These are phyloP conservation scores for Crithidia expoeki DNA, from an alignment of 208 protist genomes.

Conservation along the genomic window DNA sequence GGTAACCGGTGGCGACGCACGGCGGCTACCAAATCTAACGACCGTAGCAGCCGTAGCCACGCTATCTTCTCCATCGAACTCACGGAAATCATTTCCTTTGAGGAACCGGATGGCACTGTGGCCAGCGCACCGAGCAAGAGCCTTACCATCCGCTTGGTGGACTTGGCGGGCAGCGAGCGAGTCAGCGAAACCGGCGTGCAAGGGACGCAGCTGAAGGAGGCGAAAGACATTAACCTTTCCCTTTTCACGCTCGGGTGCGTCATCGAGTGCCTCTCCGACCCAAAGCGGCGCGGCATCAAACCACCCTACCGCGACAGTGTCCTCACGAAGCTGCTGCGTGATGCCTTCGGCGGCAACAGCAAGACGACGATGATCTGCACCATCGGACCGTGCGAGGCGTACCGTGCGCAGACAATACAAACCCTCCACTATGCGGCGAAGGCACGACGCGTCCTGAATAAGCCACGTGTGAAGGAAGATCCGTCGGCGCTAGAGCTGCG, in stretches of 20 bases:
- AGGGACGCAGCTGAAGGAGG: conserved; percentile 85
- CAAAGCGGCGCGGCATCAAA: conserved; percentile 62
- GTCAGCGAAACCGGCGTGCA: conserved; percentile 77
- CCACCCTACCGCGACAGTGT: conserved; percentile 87
- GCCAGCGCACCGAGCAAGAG: conserved; percentile 69
- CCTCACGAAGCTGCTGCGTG: conserved; percentile 86
- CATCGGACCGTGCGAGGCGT: conserved; percentile 62
- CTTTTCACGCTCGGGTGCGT: conserved; percentile 89
- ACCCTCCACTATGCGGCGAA: conserved; percentile 87
- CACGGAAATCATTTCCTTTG: conserved; percentile 70
- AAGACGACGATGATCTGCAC: conserved; percentile 91
- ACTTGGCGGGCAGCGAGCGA: conserved; percentile 89
- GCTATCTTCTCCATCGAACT: conserved; percentile 86
- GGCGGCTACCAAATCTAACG: conserved; percentile 73
- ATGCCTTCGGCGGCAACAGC: conserved; percentile 90
- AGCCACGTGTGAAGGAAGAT: conserved; percentile 76
- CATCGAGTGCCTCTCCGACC: conserved; percentile 81
- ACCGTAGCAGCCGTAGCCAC: conserved; percentile 88
- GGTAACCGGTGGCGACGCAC: conserved; percentile 81
- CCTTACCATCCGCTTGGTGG: conserved; percentile 80
- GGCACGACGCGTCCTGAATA: conserved; percentile 79
- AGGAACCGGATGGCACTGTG: conserved; percentile 56
- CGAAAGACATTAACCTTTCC: conserved; percentile 83
- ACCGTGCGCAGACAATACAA: conserved; percentile 73
- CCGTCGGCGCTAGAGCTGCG: conserved; percentile 77